A percentile compares a stretch with the other conserved stretches of the same genome.
Evolutionary conservation across 2,329 filamentous ascomycete genomes (phyloP).

Genomic region (Hypoxylon sp.): DNA sequence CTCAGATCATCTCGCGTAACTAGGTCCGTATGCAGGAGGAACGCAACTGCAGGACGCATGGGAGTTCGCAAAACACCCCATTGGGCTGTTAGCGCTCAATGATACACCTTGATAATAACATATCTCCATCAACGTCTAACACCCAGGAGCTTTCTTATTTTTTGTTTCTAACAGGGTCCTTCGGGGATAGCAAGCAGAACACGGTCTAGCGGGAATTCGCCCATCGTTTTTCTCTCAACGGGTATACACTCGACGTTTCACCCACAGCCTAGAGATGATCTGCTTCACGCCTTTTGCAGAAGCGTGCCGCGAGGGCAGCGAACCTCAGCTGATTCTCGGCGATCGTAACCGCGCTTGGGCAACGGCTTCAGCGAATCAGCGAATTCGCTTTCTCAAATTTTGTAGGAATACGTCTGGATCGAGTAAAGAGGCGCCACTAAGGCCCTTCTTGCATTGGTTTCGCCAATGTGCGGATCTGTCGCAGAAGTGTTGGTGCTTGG

Average conservation of each 20-base stretch:
- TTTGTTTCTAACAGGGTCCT: conserved; percentile 1
- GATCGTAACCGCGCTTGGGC: conserved; percentile 48
- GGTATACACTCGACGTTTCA: conserved; percentile 45
- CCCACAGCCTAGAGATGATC: conserved; percentile 47
- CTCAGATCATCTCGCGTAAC: conserved; percentile 27
- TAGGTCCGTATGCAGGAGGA: conserved; percentile 35
- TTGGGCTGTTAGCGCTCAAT: conserved; percentile 25
- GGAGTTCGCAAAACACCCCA: conserved; percentile 38
- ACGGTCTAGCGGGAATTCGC: conserved; percentile 5
- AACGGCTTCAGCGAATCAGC: conserved; percentile 40
- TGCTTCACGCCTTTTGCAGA: conserved; percentile 38
- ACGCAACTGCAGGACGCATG: conserved; percentile 38
- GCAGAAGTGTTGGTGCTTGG: conserved; percentile 40
- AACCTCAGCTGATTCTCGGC: conserved; percentile 52
- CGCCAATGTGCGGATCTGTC: conserved; percentile 45
- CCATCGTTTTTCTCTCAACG: conserved; percentile 9
- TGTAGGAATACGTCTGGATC: conserved; percentile 14
- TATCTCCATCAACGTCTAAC: conserved; percentile 16
- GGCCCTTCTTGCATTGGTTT: conserved; percentile 41
- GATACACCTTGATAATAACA: conserved; percentile 20
- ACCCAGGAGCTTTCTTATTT: not conserved
- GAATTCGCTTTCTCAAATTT: conserved; percentile 25
- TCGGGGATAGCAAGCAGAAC: conserved; percentile 5
- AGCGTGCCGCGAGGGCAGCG: conserved; percentile 38
- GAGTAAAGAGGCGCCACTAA: conserved; percentile 25